phyloP scores from a whole-genome alignment of 1,139 yeast genomes.

The Kodamaea fungicola region DNA sequence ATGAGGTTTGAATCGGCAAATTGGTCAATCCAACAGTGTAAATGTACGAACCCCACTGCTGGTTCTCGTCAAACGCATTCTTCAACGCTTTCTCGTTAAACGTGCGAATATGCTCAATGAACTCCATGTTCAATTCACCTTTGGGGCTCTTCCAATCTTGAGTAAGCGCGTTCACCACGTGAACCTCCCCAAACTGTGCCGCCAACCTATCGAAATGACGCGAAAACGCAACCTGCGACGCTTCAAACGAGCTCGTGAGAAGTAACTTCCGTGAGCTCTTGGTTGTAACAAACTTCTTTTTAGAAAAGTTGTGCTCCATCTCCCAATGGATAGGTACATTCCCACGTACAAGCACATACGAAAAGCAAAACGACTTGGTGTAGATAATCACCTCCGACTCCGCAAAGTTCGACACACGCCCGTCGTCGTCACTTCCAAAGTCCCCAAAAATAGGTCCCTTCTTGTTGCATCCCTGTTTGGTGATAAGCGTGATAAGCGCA shows the following conservation, averaged over 20 bases:
- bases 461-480: slow-evolving; percentile 63
- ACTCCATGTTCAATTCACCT: slow-evolving; percentile 29
- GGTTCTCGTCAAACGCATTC: neutral
- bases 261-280: slow-evolving; percentile 42
- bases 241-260: slow-evolving; percentile 58
- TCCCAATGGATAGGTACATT: slow-evolving; percentile 70
- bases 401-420: slow-evolving; percentile 61
- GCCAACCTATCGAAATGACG: slow-evolving; percentile 59
- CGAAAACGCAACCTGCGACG: slow-evolving; percentile 61
- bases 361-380: slow-evolving; percentile 48
- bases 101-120: slow-evolving; percentile 28
- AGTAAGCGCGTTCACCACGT: slow-evolving; percentile 53
- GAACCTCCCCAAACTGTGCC: slow-evolving; percentile 61
- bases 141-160: slow-evolving; percentile 36
- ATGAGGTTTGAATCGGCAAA: slow-evolving; percentile 32
- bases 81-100: slow-evolving; percentile 17
- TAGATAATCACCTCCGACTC: slow-evolving; percentile 66
- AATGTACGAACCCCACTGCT: neutral
- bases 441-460: slow-evolving; percentile 62
- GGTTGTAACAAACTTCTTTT: slow-evolving; percentile 36
- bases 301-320: slow-evolving; percentile 46
- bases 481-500: slow-evolving; percentile 56
- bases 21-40: slow-evolving; percentile 23
- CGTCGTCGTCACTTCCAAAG: slow-evolving; percentile 71
- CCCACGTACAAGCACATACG: slow-evolving; percentile 61